phyloP scores from a whole-genome alignment of 495 filamentous ascomycete genomes.

The Tuber microsphaerosporum region DNA sequence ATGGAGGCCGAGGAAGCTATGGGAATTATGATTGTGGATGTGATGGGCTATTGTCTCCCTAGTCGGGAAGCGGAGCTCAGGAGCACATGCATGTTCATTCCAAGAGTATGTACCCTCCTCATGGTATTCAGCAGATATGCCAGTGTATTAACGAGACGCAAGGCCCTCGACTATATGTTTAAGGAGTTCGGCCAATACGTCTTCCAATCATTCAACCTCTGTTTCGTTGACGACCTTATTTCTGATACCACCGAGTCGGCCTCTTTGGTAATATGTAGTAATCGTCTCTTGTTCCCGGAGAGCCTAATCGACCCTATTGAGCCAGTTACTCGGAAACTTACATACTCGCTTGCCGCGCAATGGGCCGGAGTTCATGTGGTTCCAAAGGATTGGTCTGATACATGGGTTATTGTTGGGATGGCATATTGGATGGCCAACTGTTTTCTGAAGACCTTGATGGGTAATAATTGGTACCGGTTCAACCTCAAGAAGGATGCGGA shows the following conservation, averaged over 20 bases:
- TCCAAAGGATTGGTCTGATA: constrained; percentile 68
- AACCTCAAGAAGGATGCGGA: constrained; percentile 83
- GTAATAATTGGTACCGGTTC: constrained; percentile 88
- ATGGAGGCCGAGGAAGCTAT: constrained; percentile 86
- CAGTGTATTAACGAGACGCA: constrained; percentile 15
- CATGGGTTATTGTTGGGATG: constrained; percentile 85
- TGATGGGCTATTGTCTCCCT: constrained; percentile 86
- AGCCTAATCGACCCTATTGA: constrained; percentile 76
- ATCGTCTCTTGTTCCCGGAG: constrained; percentile 69
- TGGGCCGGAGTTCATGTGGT: constrained; percentile 89
- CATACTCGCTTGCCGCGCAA: constrained; percentile 80
- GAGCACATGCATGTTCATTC: constrained; percentile 72
- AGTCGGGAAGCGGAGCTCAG: constrained; percentile 68
- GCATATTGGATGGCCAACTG: constrained; percentile 88
- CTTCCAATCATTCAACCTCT: constrained; percentile 69
- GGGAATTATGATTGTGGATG: constrained; percentile 69
- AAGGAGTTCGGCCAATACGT: constrained; percentile 79
- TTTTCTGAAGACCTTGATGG: constrained; percentile 80
- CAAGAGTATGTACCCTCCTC: constrained; percentile 45
- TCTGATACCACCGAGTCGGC: constrained; percentile 67
- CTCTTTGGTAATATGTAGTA: constrained; percentile 80
- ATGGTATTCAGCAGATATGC: not conserved
- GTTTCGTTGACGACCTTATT: constrained; percentile 83
- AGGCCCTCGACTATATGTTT: constrained; percentile 78
- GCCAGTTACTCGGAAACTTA: constrained; percentile 64